Base-by-base conservation (phyloP, 352 stramenopile genomes). In the Pythium plurisporium region DNA sequence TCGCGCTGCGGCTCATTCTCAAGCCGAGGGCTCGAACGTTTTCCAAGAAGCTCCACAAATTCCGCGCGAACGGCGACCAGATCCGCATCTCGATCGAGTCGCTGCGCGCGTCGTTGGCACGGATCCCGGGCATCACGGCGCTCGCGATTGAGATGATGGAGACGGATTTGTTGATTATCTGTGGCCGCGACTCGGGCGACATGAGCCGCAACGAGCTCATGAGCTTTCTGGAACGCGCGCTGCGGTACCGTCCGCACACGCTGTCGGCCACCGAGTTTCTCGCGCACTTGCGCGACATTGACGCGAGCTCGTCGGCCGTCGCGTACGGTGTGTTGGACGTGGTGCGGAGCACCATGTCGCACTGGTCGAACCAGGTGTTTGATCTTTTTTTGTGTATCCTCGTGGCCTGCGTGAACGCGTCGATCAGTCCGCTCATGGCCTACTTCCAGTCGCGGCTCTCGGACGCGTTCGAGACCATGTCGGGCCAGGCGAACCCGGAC, bases 131-230 rank as follows among this genome's bases (percentile, higher is more conserved):
- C 31, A 91, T 95, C 56, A 77, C 82, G 34, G 86, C 81, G 55
- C 69, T 91, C 19, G 63, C 85, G 12, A 90, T 95, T 31, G 86
- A 95, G 69, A 90, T 91, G 79, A 93, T 95, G 82, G 86, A 95
- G 71, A 94, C 81, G 7, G 86, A 95, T 43, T 65, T 95, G 29
- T 67, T 91, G 19, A 94, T 95, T 56, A 92, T 95, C 42, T 94
- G 82, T 46, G 86, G 86, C 15, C 82, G 86, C 17, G 81, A 92
- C 56, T 79, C 88, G 41, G 86, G 86, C 23, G 82, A 95, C 62
- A 95, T 95, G 81, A 91, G 73, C 30, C 70, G 82, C 20, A 74
- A 89, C 59, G 86, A 95, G 58, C 73, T 95, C 67, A 92, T 95
- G 83, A 86, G 79, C 49, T 95, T 95, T 48, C 58, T 95, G 6